These are phyloP conservation scores for Rugosomyces carneus DNA, from an alignment of 1,284 basidiomycete species.

Conservation along the genomic window DNA sequence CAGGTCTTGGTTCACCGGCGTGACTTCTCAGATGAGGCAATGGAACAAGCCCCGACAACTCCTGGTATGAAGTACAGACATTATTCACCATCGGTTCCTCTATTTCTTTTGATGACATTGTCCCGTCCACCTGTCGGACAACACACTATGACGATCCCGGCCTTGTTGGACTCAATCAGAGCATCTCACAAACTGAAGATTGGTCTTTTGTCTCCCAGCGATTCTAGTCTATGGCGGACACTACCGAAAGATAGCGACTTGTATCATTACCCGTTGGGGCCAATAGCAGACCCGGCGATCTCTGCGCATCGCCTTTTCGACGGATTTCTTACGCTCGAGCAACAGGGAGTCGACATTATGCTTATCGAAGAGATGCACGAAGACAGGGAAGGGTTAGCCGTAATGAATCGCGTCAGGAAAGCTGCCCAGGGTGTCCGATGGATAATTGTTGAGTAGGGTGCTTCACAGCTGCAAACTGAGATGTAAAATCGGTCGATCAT, in stretches of 20 bases:
- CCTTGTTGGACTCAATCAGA: conserved; percentile 38
- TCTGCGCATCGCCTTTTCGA: conserved; percentile 86
- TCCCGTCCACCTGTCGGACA: conserved; percentile 32
- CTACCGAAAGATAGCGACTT: conserved; percentile 38
- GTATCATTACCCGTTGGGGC: conserved; percentile 58
- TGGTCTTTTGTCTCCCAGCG: conserved; percentile 65
- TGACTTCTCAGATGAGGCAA: conserved; percentile 60
- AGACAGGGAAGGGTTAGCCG: conserved; percentile 81
- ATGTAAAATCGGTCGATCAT: conserved; percentile 3
- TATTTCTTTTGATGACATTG: conserved; percentile 64
- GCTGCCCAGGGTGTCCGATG: conserved; percentile 70
- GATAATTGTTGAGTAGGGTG: conserved; percentile 28
- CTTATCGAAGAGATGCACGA: conserved; percentile 85
- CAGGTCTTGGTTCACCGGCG: conserved; percentile 70
- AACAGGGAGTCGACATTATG: conserved; percentile 74
- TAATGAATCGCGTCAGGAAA: conserved; percentile 98
- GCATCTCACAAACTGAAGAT: conserved; percentile 35
- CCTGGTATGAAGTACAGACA: conserved; percentile 99
- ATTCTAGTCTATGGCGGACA: conserved; percentile 49
- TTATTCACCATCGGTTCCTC: conserved; percentile 87
- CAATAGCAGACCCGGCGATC: conserved; percentile 49
- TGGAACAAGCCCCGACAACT: conserved; percentile 82
- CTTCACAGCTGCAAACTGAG: neutral
- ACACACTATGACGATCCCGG: conserved; percentile 23
- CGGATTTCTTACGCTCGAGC: conserved; percentile 80